Evolutionary conservation across 441 rosid genomes (phyloP), one percentile per base, ranked within the genome.

Genomic region (Gossypium davidsonii): DNA sequence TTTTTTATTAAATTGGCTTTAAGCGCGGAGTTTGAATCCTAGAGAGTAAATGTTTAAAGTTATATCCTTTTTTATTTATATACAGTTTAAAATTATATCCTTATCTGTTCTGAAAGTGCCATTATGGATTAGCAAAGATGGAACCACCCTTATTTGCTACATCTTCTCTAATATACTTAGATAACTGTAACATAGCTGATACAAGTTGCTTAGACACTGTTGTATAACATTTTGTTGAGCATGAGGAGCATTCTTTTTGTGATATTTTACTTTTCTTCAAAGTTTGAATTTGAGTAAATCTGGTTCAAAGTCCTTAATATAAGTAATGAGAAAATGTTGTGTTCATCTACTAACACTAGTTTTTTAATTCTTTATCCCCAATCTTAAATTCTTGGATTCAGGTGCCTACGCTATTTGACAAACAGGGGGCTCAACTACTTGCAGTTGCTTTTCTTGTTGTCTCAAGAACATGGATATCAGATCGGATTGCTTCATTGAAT

Each of bases 381-480:
- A 67, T 66, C 64, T 71, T 66, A 63, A 46, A 67, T 71, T 52
- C 71, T 74, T 82, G 67, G 70, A 68, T 79, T 79, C 85, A 96
- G 99, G 90, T 94, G 60, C 99, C 98, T 28, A 84, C 97, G n/a
- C 72, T 90, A 73, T 75, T 96, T 75, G 98, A 96, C 81, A 94
- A 88, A 82, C 99, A 96, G 88, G 99, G 99, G 71, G 92, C 84
- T 66, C 96, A 92, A 69, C 82, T 94, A 70, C 91, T 94, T 80
- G 85, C 93, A 55, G 92, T 96, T 76, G 90, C 96, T 80, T 78
- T 89, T 69, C 93, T 96, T 79, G 97, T 96, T 63, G 80, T 94
- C 76, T 92, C 98, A 34, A 89, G 98, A 90, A 96, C 99, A 68
- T 86, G 90, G 96, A 83, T 92, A 70, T 92, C 99, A 11, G 99